Percentiles rank a stretch among this genome's conserved stretches.
These are phyloP conservation scores for Chamaecyparis obtusa DNA, from an alignment of 75 land plant genomes.

Conservation along the genomic window DNA sequence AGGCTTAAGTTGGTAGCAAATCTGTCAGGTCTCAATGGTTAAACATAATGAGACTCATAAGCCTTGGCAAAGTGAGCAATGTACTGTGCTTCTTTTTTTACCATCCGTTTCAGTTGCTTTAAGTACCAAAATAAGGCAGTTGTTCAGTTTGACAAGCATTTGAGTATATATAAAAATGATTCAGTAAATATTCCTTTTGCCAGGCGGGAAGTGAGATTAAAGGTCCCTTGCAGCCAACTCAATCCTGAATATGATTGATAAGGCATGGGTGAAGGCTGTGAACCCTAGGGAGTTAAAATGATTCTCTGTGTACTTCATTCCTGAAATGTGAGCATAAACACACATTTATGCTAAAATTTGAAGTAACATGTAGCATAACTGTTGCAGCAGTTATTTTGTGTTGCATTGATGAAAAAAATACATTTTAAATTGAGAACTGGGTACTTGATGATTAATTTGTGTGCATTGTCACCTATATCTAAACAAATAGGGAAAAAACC, in stretches of 20 bases:
- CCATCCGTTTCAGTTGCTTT: background rate
- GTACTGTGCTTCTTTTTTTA: background rate
- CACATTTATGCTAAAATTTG: background rate
- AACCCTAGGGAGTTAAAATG: background rate
- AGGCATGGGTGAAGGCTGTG: background rate
- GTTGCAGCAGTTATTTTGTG: background rate
- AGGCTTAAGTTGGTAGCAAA: background rate
- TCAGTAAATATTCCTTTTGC: background rate
- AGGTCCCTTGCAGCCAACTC: background rate
- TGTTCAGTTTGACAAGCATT: background rate
- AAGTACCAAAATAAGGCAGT: background rate
- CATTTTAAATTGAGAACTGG: background rate
- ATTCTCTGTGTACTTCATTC: no score
- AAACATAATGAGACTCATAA: background rate
- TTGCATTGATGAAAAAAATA: background rate
- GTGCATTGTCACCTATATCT: background rate
- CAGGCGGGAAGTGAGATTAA: background rate
- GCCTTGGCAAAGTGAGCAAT: background rate
- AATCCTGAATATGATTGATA: background rate
- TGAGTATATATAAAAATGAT: background rate
- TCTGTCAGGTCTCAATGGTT: background rate
- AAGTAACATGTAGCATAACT: background rate
- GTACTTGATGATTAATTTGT: background rate
- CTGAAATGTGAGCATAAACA: background rate
- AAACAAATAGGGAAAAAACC: background rate